These are phyloP conservation scores for Lotus japonicus DNA, from an alignment of 306 rosid genomes.

Conservation along the genomic window DNA sequence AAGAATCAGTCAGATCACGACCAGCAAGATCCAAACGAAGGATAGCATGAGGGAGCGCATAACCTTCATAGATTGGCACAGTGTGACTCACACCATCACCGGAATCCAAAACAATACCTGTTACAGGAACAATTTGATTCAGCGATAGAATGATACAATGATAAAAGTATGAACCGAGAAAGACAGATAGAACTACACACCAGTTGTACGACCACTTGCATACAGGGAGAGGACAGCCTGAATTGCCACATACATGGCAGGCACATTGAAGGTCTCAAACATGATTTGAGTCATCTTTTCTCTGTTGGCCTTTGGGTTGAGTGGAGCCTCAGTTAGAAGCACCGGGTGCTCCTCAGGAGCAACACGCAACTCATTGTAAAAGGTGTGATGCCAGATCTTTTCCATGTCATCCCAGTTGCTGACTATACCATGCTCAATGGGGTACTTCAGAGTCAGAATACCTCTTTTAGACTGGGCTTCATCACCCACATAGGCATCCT, in stretches of 20 bases:
- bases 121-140: slow-evolving; percentile 9
- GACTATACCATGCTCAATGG: slow-evolving; percentile 96
- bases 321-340: too few relatives aligned
- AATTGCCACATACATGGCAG: slow-evolving; percentile 97
- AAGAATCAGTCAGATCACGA: slow-evolving; percentile 85
- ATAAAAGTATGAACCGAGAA: not conserved
- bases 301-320: too few relatives aligned
- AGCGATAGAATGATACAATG: not conserved
- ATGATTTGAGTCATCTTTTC: slow-evolving; percentile 98
- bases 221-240: slow-evolving; percentile 94
- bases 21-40: slow-evolving; percentile 98
- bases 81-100: slow-evolving; percentile 99
- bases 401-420: slow-evolving; percentile 99
- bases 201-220: slow-evolving; percentile 98
- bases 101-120: slow-evolving; percentile 90
- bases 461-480: slow-evolving; percentile 98
- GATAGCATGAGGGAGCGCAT: slow-evolving; percentile 94
- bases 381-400: too few relatives aligned
- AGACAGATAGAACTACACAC: slow-evolving; percentile 33
- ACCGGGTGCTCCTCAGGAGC: too few relatives aligned
- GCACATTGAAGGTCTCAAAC: slow-evolving; percentile 97
- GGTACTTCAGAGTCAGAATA: slow-evolving; percentile 91
- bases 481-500: slow-evolving; percentile 97
- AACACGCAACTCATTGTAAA: too few relatives aligned
- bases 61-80: slow-evolving; percentile 95